Evolutionary conservation across 371 early-diverging fungal species (phyloP), one percentile per base, ranked within the genome.

Genomic region (Mucor sp.): DNA sequence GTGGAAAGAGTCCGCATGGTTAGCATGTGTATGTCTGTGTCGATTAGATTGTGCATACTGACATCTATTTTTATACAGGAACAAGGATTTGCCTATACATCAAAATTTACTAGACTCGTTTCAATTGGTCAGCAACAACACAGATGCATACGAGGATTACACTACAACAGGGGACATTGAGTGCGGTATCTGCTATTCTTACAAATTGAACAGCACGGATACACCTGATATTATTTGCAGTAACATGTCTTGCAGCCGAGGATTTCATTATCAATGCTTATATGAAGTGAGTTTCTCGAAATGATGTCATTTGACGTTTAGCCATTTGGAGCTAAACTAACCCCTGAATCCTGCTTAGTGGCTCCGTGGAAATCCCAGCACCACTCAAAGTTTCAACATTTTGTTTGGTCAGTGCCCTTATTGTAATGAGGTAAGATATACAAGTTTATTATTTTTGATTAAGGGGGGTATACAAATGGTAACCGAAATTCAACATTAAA

Each of bases 351-450:
- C 15, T 25, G 4, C 19, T 32, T 41, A 81, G 74, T 82, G 82
- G 82, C 41, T 82, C 8, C 69, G 78, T 35, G 73, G 76, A 0
- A 75, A 78, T 32, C 80, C 80, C 35, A 68, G 32, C 1, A 78
- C 80, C 5, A 68, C 69, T 6, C 69, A 73, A 43, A 80, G 77
- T 35, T 80, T 82, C 62, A 76, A 79, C 57, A 60, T 82, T 4
- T 50, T 82, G 32, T 82, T 82, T 67, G 82, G 82, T 8, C 65
- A 71, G 44, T 82, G 82, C 50, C 82, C 82, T 33, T 82, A 82
- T 56, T 82, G 82, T 55, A 74, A 58, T 37, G 76, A 82, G 72
- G 82, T 82, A 74, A 21, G 41, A 17, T 17, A 41, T 11, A 41
- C 6, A 65, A 14, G 14, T 60, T 55, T 55, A 43, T 65, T 17